Percentiles rank a stretch among this genome's conserved stretches.
Conservation (phyloP, 768 basidiomycete species). For the Lentinula raphanica region DNA sequence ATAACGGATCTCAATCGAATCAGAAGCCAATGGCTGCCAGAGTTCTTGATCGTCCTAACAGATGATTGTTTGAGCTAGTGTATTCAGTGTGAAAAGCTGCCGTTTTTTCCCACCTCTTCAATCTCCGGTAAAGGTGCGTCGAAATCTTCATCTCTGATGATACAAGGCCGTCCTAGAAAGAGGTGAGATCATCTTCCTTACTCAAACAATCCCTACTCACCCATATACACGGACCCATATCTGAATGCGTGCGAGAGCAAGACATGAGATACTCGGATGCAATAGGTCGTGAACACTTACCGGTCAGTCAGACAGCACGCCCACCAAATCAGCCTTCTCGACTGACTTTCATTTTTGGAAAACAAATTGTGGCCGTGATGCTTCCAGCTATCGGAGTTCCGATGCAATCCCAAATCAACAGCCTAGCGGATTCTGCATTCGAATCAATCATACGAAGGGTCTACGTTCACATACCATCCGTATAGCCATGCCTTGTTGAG, state of each 20-base stretch:
- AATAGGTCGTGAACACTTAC: slow-evolving; percentile 30
- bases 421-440: slow-evolving; percentile 40
- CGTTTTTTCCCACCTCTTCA: slow-evolving; percentile 36
- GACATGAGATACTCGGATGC: slow-evolving; percentile 1
- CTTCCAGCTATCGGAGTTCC: slow-evolving; percentile 72
- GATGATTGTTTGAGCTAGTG: background rate
- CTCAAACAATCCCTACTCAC: slow-evolving; percentile 26
- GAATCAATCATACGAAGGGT: background rate
- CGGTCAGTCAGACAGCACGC: slow-evolving; percentile 65
- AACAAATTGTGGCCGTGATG: slow-evolving; percentile 57
- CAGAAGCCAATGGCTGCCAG: slow-evolving; percentile 45
- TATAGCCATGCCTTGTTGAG: slow-evolving; percentile 57
- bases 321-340: slow-evolving; percentile 78
- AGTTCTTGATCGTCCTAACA: slow-evolving; percentile 49
- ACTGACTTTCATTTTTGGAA: slow-evolving; percentile 60
- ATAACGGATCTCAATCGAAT: slow-evolving; percentile 36
- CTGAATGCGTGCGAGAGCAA: slow-evolving; percentile 29
- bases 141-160: slow-evolving; percentile 65
- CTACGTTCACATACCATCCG: slow-evolving; percentile 49
- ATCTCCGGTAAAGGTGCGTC: slow-evolving; percentile 59
- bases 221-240: slow-evolving; percentile 73
- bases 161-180: slow-evolving; percentile 54
- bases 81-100: background rate
- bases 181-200: slow-evolving; percentile 1
- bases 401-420: slow-evolving; percentile 76